phyloP scores from a whole-genome alignment of 2,329 filamentous ascomycete genomes.

The Chalaropsis ovoidea region DNA sequence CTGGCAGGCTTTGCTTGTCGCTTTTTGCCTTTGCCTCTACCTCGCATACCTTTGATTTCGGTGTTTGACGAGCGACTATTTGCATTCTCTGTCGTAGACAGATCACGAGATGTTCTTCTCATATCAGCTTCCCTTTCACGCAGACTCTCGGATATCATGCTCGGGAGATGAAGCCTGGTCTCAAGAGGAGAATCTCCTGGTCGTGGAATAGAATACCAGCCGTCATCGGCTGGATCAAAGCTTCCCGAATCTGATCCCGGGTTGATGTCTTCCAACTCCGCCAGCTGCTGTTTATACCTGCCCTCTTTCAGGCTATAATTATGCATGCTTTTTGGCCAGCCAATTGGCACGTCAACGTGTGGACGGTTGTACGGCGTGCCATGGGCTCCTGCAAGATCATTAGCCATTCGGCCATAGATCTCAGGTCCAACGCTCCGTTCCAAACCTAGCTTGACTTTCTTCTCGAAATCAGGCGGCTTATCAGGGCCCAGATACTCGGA shows the following conservation, averaged over 20 bases:
- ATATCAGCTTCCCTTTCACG: neutral
- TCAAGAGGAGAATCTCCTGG: neutral
- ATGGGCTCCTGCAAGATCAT: slow-evolving; percentile 16
- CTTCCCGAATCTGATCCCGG: neutral
- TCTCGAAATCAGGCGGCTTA: neutral
- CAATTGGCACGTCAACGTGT: slow-evolving; percentile 10
- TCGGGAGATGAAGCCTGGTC: neutral
- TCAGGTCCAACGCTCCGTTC: neutral
- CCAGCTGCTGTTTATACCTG: neutral
- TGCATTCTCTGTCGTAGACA: too few relatives aligned
- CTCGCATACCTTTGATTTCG: too few relatives aligned
- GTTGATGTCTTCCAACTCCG: neutral
- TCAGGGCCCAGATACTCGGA: neutral
- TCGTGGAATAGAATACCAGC: neutral
- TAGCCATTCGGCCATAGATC: neutral
- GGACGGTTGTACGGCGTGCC: slow-evolving; percentile 15
- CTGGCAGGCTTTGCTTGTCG: neutral
- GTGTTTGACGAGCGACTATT: too few relatives aligned
- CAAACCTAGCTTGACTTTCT: neutral
- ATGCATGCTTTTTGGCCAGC: neutral
- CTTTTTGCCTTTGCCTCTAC: neutral
- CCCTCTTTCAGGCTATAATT: neutral
- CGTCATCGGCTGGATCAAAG: neutral
- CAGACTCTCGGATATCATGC: neutral
- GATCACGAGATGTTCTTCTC: too few relatives aligned